phyloP scores from a whole-genome alignment of 495 filamentous ascomycete genomes.

The Penicillium manginii region DNA sequence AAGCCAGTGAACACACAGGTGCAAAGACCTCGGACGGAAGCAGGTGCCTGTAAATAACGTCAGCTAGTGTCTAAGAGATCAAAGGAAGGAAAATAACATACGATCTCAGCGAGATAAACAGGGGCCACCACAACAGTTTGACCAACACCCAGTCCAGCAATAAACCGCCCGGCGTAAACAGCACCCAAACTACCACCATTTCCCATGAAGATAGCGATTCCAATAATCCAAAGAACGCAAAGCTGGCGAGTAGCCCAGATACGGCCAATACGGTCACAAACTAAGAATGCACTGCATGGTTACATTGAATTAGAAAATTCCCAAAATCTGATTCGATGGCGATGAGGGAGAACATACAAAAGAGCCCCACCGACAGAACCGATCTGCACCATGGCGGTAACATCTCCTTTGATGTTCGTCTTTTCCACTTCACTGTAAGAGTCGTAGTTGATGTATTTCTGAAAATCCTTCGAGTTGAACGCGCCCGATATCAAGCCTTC shows the following conservation, averaged over 20 bases:
- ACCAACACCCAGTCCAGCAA: constrained; percentile 66
- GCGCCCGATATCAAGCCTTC: constrained; percentile 69
- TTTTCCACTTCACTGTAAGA: constrained; percentile 53
- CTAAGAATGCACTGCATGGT: constrained; percentile 53
- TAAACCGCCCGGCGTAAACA: constrained; percentile 66
- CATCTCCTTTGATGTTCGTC: constrained; percentile 65
- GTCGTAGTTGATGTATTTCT: constrained; percentile 55
- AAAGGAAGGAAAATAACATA: constrained; percentile 50
- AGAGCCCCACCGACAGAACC: constrained; percentile 66
- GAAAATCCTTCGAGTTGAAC: constrained; percentile 63
- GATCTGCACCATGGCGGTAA: constrained; percentile 72
- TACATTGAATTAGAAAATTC: not conserved
- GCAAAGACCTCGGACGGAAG: constrained; percentile 66
- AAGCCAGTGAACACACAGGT: constrained; percentile 68
- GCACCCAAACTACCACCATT: constrained; percentile 60
- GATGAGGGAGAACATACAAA: constrained; percentile 40
- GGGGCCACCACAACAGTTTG: constrained; percentile 65
- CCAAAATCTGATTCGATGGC: not conserved
- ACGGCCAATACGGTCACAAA: constrained; percentile 67
- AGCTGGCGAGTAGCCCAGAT: constrained; percentile 68
- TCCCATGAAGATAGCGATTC: constrained; percentile 67
- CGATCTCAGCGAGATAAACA: constrained; percentile 52
- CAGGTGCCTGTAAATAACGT: constrained; percentile 46
- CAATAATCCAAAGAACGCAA: constrained; percentile 65
- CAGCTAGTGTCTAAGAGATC: constrained; percentile 46